Percentiles rank a stretch among this genome's conserved stretches.
These are phyloP conservation scores for Gossypium schwendimanii DNA, from an alignment of 441 rosid genomes.

Conservation along the genomic window DNA sequence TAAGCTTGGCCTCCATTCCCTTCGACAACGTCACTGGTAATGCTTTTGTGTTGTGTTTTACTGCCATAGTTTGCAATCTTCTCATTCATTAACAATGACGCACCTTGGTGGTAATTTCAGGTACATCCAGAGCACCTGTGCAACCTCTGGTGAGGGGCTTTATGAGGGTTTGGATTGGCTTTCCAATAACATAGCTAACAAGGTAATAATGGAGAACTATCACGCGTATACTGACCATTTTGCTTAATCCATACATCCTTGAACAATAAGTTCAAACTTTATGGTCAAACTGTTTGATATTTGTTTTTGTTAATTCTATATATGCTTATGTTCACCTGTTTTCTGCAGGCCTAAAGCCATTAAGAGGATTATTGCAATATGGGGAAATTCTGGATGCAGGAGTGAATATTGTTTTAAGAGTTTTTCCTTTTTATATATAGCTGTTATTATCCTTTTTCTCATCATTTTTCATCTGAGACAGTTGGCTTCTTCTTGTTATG, in stretches of 20 bases:
- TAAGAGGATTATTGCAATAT: conserved; percentile 14
- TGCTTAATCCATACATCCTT: neutral
- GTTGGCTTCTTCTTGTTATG: conserved; percentile 25
- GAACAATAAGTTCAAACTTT: neutral
- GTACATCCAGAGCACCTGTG: conserved; percentile 75
- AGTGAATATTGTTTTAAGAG: conserved; percentile 37
- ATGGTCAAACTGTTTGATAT: neutral
- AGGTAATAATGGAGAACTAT: conserved; percentile 22
- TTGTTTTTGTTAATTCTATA: neutral
- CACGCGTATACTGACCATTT: neutral
- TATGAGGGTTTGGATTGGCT: conserved; percentile 68
- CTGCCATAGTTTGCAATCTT: neutral
- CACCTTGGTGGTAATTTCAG: conserved; percentile 24
- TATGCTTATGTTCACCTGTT: neutral
- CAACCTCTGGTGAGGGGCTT: conserved; percentile 62
- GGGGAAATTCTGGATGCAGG: conserved; percentile 41
- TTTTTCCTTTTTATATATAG: neutral
- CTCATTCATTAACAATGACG: neutral
- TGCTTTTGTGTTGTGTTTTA: neutral
- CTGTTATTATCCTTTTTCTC: neutral
- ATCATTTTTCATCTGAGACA: neutral
- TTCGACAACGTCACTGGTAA: conserved; percentile 53
- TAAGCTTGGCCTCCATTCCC: conserved; percentile 57
- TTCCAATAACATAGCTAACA: conserved; percentile 51
- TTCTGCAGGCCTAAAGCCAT: conserved; percentile 30